Evolutionary conservation across 257 asterid genomes (phyloP), one percentile per base, ranked within the genome.

Genomic region (Solanum dulcamara): DNA sequence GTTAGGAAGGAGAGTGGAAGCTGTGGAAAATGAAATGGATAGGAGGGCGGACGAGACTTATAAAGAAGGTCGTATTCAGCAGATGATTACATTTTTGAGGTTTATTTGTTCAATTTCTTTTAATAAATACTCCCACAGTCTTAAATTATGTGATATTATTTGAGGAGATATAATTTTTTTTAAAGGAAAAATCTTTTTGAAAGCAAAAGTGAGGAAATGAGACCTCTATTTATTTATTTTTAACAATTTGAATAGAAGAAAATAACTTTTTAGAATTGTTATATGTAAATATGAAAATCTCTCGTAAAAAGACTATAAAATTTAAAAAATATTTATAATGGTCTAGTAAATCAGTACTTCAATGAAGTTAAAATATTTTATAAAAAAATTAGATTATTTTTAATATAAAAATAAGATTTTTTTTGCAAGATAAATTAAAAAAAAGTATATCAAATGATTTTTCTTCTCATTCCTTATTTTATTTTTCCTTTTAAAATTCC

Each of bases 21-120:
- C 80, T 68, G 40, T 50, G 70, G 81, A 84, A 84, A 84, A 84
- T 84, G 86, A 84, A 68, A 68, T 57, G 55, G 82, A 68, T 50
- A 22, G 62, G 28, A 84, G 86, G n/a, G 53, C 4, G 64, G 66
- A 30, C 71, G 81, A 68, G 82, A 62, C 86, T 75, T 68, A 68
- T 48, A 68, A 84, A 79, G 68, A 57, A 68, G 82, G 82, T 84
- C 86, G 37, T 48, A 84, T 68, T 84, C 82, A 84, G 81, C 26
- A 59, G 71, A 68, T 5, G 66, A 84, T 84, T 84, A 70, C 8
- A 48, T 18, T 68, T 79, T 84, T 84, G 62, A 67, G 59, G 79
- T 48, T 84, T 84, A 59, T 68, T 79, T 79, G 5, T 48, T 75
- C 7, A 74, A 6, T 74, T 71, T 22, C 51, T 74, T 40, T 28